Percentiles rank a stretch among this genome's conserved stretches.
Conservation (phyloP, 1,139 yeast genomes). For the Zygoascus sp. region DNA sequence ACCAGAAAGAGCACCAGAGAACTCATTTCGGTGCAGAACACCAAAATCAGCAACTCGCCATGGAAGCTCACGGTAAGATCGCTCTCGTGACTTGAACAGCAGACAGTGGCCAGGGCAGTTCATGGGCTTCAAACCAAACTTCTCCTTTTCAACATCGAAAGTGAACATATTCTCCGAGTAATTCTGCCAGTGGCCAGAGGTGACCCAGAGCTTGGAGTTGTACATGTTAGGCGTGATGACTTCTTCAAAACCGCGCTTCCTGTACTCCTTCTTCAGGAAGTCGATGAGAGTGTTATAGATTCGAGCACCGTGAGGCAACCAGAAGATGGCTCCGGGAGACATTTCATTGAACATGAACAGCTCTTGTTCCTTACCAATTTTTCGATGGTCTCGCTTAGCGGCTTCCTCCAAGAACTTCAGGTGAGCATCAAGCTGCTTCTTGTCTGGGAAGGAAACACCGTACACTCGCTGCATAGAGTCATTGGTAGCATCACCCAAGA, state of each 20-base stretch:
- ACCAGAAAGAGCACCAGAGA: constrained; percentile 85
- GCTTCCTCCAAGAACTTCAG: constrained; percentile 95
- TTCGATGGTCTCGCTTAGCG: constrained; percentile 94
- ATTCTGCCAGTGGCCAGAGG: constrained; percentile 97
- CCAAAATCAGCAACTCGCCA: constrained; percentile 97
- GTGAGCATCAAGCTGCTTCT: constrained; percentile 93
- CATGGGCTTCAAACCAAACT: constrained; percentile 88
- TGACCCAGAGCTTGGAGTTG: constrained; percentile 93
- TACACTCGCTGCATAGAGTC: constrained; percentile 97
- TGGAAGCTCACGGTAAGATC: constrained; percentile 92
- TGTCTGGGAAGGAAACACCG: constrained; percentile 98
- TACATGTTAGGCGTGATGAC: constrained; percentile 98
- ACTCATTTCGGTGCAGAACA: constrained; percentile 92
- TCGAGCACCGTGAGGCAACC: constrained; percentile 98
- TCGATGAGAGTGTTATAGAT: constrained; percentile 82
- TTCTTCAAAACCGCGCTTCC: constrained; percentile 91
- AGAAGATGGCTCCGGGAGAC: constrained; percentile 95
- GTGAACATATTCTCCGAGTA: constrained; percentile 96
- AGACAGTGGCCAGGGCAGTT: constrained; percentile 98
- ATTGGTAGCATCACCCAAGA: constrained; percentile 86
- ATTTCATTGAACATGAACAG: constrained; percentile 90
- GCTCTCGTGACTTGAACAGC: constrained; percentile 77
- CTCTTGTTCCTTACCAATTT: constrained; percentile 94
- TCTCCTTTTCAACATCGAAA: constrained; percentile 91
- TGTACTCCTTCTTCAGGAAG: constrained; percentile 74